Conservation (phyloP, 768 basidiomycete genomes). For the Hemileccinum rubropunctum region DNA sequence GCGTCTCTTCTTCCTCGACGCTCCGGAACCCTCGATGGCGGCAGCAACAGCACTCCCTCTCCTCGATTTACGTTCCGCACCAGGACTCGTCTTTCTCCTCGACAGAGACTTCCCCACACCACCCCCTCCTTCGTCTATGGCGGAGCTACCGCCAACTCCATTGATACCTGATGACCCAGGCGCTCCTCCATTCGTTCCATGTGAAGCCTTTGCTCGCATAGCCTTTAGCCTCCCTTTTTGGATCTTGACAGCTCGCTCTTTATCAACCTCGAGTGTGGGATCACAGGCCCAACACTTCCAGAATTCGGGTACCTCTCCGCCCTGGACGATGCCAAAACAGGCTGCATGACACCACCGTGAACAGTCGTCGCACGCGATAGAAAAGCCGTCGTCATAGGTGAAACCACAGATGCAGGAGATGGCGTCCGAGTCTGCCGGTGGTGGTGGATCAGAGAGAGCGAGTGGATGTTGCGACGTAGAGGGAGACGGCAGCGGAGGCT, state of each 20-base stretch:
- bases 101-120: conserved; percentile 25
- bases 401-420: conserved; percentile 76
- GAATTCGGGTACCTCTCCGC: conserved; percentile 60
- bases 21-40: conserved; percentile 32
- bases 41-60: conserved; percentile 35
- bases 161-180: conserved; percentile 18
- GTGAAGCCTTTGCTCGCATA: conserved; percentile 27
- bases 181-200: conserved; percentile 21
- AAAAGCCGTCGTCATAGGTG: conserved; percentile 77
- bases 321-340: conserved; percentile 65
- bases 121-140: conserved; percentile 16
- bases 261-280: conserved; percentile 44
- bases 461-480: conserved; percentile 22
- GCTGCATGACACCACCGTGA: conserved; percentile 81
- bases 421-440: conserved; percentile 39
- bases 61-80: conserved; percentile 38
- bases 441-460: conserved; percentile 15
- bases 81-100: conserved; percentile 37
- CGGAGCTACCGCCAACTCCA: conserved; percentile 10
- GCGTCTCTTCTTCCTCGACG: conserved; percentile 37
- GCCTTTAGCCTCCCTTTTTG: conserved; percentile 41
- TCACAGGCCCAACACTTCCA: conserved; percentile 75
- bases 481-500: conserved; percentile 16
- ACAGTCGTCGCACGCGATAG: conserved; percentile 82
- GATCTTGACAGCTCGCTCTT: conserved; percentile 44